phyloP scores from a whole-genome alignment of 164 flowering plant species.

The Vitis labrusca region DNA sequence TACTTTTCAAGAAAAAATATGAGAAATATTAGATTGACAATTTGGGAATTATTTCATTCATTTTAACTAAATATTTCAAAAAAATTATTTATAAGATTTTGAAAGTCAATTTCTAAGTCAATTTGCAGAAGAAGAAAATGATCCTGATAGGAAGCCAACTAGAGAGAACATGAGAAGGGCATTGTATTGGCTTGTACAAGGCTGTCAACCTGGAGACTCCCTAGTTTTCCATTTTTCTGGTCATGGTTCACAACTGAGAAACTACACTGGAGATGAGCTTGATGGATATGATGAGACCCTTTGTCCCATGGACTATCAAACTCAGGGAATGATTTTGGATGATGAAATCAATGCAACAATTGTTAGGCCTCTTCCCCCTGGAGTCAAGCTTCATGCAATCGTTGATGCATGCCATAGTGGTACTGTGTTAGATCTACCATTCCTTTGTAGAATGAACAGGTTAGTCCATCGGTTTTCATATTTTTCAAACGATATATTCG shows the following conservation, averaged over 20 bases:
- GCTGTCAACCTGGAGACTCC: slow-evolving; percentile 69
- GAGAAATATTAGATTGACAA: no score
- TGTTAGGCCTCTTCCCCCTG: slow-evolving; percentile 65
- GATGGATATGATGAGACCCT: slow-evolving; percentile 80
- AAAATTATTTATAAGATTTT: neutral
- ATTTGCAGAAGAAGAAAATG: slow-evolving; percentile 61
- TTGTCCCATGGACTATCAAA: slow-evolving; percentile 70
- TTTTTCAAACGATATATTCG: no score
- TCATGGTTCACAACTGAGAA: slow-evolving; percentile 53
- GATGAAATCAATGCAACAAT: slow-evolving; percentile 73
- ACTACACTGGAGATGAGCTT: slow-evolving; percentile 53
- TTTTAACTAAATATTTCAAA: no score
- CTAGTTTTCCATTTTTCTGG: slow-evolving; percentile 87
- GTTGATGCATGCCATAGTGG: slow-evolving; percentile 76
- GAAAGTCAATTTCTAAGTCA: neutral
- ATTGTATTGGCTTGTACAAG: slow-evolving; percentile 68
- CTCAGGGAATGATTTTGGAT: slow-evolving; percentile 64
- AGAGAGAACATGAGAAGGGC: slow-evolving; percentile 58
- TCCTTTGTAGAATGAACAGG: slow-evolving; percentile 58
- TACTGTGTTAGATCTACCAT: slow-evolving; percentile 72
- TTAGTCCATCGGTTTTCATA: neutral
- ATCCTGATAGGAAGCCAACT: slow-evolving; percentile 52
- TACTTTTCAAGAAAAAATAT: no score
- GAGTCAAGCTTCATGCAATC: slow-evolving; percentile 81
- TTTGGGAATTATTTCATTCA: no score